These are phyloP conservation scores for Pseudonitzschia delicatissima DNA, from an alignment of 108 stramenopile genomes.

Conservation along the genomic window DNA sequence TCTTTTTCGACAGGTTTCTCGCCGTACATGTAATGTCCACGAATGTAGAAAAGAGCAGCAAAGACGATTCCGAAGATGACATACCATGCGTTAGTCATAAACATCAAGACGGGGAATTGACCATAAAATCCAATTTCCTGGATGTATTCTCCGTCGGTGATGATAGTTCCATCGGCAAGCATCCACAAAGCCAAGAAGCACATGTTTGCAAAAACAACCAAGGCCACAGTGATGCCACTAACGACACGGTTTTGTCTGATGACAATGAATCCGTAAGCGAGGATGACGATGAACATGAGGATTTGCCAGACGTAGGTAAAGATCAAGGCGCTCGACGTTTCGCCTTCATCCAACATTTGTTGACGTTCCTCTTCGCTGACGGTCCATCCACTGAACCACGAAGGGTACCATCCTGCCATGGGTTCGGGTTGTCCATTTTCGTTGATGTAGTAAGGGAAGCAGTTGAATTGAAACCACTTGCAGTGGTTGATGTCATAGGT, in stretches of 20 bases:
- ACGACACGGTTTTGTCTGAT: slow-evolving; percentile 32
- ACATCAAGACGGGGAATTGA: slow-evolving; percentile 54
- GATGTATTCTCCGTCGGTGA: slow-evolving; percentile 41
- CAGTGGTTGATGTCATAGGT: slow-evolving; percentile 31
- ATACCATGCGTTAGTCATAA: slow-evolving; percentile 54
- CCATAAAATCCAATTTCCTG: slow-evolving; percentile 58
- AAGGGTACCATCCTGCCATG: slow-evolving; percentile 22
- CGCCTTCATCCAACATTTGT: slow-evolving; percentile 26
- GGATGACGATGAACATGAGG: slow-evolving; percentile 48
- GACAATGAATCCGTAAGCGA: slow-evolving; percentile 37
- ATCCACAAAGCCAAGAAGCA: slow-evolving; percentile 50
- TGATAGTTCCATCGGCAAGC: slow-evolving; percentile 42
- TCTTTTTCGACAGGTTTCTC: neutral
- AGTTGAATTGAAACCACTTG: slow-evolving; percentile 51
- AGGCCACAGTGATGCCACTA: slow-evolving; percentile 30
- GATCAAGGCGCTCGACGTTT: slow-evolving; percentile 30
- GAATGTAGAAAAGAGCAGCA: slow-evolving; percentile 1
- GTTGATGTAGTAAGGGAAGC: slow-evolving; percentile 30
- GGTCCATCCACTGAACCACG: slow-evolving; percentile 52
- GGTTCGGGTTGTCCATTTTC: slow-evolving; percentile 25
- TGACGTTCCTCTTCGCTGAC: slow-evolving; percentile 29
- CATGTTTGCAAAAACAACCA: slow-evolving; percentile 45
- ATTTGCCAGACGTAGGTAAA: slow-evolving; percentile 55
- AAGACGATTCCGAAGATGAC: slow-evolving; percentile 22
- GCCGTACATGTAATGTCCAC: slow-evolving; percentile 3